Conservation (phyloP, 176 grass and related monocot genomes). For the Pharus latifolius region DNA sequence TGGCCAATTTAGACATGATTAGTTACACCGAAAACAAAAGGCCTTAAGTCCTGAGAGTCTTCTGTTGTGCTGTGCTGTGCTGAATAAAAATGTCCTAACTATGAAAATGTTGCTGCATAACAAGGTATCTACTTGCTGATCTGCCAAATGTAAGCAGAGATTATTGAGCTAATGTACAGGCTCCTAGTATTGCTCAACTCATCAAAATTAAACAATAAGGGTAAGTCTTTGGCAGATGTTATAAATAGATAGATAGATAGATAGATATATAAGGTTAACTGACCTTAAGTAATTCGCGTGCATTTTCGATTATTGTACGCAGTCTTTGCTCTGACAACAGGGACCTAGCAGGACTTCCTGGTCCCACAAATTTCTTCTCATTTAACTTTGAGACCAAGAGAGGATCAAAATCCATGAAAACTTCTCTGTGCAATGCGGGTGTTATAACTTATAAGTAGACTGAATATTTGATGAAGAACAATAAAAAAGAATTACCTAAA, state of each 20-base stretch:
- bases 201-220: background rate
- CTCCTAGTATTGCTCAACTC: background rate
- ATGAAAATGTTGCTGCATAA: too few relatives aligned
- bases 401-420: slow-evolving; percentile 89
- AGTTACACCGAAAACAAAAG: slow-evolving; percentile 2
- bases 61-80: too few relatives aligned
- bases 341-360: slow-evolving; percentile 48
- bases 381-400: slow-evolving; percentile 58
- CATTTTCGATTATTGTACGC: slow-evolving; percentile 68
- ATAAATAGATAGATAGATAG: slow-evolving; percentile 1
- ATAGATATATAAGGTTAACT: background rate
- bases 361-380: slow-evolving; percentile 65
- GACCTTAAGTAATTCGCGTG: slow-evolving; percentile 82
- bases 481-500: slow-evolving; percentile 47
- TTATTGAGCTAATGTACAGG: background rate
- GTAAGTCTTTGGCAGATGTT: too few relatives aligned
- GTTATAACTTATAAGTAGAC: too few relatives aligned
- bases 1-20: background rate
- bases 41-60: too few relatives aligned
- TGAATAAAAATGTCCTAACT: too few relatives aligned
- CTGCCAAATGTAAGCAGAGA: background rate
- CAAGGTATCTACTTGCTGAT: too few relatives aligned
- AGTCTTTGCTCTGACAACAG: slow-evolving; percentile 77
- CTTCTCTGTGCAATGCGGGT: slow-evolving; percentile 51
- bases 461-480: background rate